A percentile compares a stretch with the other conserved stretches of the same genome.
phyloP scores from a whole-genome alignment of 805 yeast species.

The Metschnikowia kunwiensis region DNA sequence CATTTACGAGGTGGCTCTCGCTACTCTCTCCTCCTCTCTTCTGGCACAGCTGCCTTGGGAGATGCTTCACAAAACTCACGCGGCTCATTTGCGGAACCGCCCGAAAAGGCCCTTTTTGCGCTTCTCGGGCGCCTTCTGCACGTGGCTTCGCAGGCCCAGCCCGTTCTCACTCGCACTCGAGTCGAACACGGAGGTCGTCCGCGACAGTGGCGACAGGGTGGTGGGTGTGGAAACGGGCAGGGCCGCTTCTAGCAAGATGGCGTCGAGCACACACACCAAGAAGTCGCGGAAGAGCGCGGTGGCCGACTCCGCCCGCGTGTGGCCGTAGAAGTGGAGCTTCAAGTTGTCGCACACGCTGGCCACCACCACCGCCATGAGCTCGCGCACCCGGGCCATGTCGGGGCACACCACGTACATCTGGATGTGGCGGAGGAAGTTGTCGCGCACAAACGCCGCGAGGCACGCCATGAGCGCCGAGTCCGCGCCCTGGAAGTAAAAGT shows the following conservation, averaged over 20 bases:
- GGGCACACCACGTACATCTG: constrained; percentile 1
- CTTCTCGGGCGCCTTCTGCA: neutral
- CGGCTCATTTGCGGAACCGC: too few relatives aligned
- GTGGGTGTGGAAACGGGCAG: too few relatives aligned
- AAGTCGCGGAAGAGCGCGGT: constrained; percentile 6
- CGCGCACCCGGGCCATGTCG: constrained; percentile 7
- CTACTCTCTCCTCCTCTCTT: too few relatives aligned
- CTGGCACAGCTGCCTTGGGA: too few relatives aligned
- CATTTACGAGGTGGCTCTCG: too few relatives aligned
- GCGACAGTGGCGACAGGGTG: neutral
- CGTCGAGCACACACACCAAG: constrained; percentile 1
- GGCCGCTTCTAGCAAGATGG: constrained; percentile 3
- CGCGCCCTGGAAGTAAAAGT: constrained; percentile 6
- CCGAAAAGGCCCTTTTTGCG: too few relatives aligned
- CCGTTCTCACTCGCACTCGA: neutral
- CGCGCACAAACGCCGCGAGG: constrained; percentile 4
- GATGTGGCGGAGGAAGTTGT: constrained; percentile 5
- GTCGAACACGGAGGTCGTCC: constrained; percentile 1
- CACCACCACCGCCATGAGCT: constrained; percentile 7
- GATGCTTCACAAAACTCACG: too few relatives aligned
- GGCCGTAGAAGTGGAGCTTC: constrained; percentile 13
- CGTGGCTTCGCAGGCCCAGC: neutral
- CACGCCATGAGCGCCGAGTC: constrained; percentile 10
- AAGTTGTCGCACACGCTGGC: constrained; percentile 12
- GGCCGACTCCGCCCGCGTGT: constrained; percentile 5